Evolutionary conservation across 2,329 filamentous ascomycete species (phyloP), one percentile per base, ranked within the genome.

Genomic region (Trichoderma sp.): DNA sequence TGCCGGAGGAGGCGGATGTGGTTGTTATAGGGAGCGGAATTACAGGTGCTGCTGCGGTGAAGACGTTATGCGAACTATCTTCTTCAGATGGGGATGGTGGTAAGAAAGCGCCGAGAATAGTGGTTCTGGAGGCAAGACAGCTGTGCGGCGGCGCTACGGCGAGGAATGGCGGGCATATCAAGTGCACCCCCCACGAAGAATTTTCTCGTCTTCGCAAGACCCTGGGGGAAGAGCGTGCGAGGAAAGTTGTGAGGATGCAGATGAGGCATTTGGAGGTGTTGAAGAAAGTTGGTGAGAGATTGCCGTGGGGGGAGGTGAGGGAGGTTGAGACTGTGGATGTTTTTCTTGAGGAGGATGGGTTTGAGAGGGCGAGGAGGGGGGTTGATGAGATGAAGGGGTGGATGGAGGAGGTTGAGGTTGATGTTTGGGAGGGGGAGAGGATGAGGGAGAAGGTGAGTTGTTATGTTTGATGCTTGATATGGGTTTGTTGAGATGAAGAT

Each of bases 1-100:
- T 86, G 8, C 83, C 84, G 0, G 58, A 75, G 2, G 76, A 79
- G 7, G 83, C 82, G 6, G 87, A 89, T 71, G 77, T 87, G 2
- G 83, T 86, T 21, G 82, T 89, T 53, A 84, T 89, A 73, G 86
- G 87, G 26, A 88, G 86, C 43, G 88, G 87, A 1, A 88, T 89
- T 72, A 85, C 86, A 2, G 86, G 82, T 11, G 82, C 81, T 5
- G 75, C 78, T 1, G 74, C 78, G 1, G 76, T 75, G 1, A 80
- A 75, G 70, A 75, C 77, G 21, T 67, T 81, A 0, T 76, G 77
- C 1, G 66, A 66, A 15, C 24, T 53, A 2, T 28, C 30, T 21
- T 4, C 21, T 3, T 34, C 30, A 30, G 2, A 11, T n/a, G 39
- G 18, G 3, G 39, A 43, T 6, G 18, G 4, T 2, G 11, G 14